Base-by-base conservation (phyloP, 257 asterid genomes). In the Solanum okadae region DNA sequence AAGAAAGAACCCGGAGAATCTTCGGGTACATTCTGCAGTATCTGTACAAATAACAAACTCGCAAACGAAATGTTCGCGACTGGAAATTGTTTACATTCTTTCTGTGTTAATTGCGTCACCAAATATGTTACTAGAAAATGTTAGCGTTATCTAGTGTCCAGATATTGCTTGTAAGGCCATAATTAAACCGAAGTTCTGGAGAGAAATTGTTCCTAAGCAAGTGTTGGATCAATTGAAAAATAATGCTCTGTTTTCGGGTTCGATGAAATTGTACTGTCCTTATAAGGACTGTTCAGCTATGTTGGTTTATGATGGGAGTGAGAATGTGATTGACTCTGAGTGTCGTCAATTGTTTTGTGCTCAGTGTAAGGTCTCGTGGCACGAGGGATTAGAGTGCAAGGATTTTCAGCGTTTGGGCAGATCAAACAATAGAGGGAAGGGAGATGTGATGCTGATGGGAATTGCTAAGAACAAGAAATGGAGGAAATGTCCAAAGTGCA, bases 71-170 rank as follows among this genome's bases (percentile, higher is more conserved):
- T 89, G 90, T 89, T 91, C 20, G 29, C 49, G 14, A 52, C 40
- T 11, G 78, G 73, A 15, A 33, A 34, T 2, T 91, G 93, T 35
- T 18, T 20, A 10, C 93, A 89, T 38, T 86, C 78, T 31, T 91
- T 83, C 37, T 91, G 91, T 49, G 9, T 78, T 25, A 76, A 75
- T 8, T 89, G 91, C 22, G 83, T 84, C 16, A 35, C 65, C 78
- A 84, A 85, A 11, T 89, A 91, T 71, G 84, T 89, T 29, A 84
- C 46, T 52, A 63, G 38, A 11, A 12, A 77, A 84, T 33, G 44
- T 12, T 20, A 46, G 67, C 14, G n/a, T 49, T 40, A 67, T 87
- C 22, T 35, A 27, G 22, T 90, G 91, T 15, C 91, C 90, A 0
- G 76, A 20, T 15, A 6, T 63, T 10, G 10, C 86, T 9, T 90